These are phyloP conservation scores for Begonia masoniana DNA, from an alignment of 306 rosid species.

Conservation along the genomic window DNA sequence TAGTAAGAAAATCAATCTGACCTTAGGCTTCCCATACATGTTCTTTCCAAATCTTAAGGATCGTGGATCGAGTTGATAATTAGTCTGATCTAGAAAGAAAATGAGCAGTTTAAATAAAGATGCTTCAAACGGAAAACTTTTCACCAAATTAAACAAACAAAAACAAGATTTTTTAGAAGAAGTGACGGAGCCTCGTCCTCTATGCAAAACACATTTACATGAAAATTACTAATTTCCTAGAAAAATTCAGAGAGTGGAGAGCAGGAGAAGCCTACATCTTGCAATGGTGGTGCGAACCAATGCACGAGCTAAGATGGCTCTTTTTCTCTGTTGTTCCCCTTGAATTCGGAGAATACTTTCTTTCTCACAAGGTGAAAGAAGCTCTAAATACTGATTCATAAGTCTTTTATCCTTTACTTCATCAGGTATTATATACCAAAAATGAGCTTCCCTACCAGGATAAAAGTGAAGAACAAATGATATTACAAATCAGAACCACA, in stretches of 20 bases:
- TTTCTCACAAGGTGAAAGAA: conserved; percentile 64
- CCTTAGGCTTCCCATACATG: conserved; percentile 80
- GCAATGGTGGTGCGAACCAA: conserved; percentile 79
- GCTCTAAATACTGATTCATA: conserved; percentile 42
- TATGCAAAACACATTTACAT: too few relatives aligned
- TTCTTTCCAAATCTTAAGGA: conserved; percentile 62
- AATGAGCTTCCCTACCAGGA: conserved; percentile 55
- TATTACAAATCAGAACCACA: neutral
- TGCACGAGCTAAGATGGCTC: conserved; percentile 62
- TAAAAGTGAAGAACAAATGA: neutral
- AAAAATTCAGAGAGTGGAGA: conserved; percentile 1
- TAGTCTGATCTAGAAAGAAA: conserved; percentile 54
- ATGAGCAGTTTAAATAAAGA: conserved; percentile 17
- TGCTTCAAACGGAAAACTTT: neutral
- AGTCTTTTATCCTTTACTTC: conserved; percentile 44
- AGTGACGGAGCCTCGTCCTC: too few relatives aligned
- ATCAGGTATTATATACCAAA: conserved; percentile 70
- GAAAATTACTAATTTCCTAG: neutral
- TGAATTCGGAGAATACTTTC: conserved; percentile 35
- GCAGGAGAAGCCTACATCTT: conserved; percentile 48
- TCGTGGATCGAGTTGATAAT: conserved; percentile 46
- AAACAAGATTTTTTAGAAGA: too few relatives aligned
- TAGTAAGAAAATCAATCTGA: conserved; percentile 13
- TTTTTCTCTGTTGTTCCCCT: conserved; percentile 46
- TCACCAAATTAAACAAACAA: neutral